Base-by-base conservation (phyloP, 1,139 yeast species). In the Taiozyma sp. region DNA sequence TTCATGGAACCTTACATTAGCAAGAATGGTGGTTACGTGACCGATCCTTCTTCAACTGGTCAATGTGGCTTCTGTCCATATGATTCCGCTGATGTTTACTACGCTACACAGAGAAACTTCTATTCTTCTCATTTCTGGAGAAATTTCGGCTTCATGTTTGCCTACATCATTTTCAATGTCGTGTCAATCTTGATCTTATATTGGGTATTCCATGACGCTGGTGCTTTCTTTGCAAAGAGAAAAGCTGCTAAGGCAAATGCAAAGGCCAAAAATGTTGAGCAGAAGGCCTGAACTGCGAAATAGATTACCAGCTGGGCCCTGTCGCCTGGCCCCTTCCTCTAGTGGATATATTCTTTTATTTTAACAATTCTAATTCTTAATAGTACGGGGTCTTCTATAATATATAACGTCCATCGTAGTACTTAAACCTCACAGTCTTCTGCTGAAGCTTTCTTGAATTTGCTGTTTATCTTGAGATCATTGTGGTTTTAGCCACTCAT, bases 161-260 rank as follows among this genome's bases (percentile, higher is more conserved):
- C 51, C 41, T 78, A 68, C 63, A 79, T 80, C 56, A 68, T 68
- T 39, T 72, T 86, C 65, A 83, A 87, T 63, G 70, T 79, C 46
- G 51, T 66, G 39, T 73, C 71, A 26, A 77, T 85, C 13, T 63
- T 83, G 32, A 66, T 76, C 63, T 68, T 86, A 50, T 88, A 86
- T 69, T 88, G 88, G 83, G 66, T 84, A 47, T 61, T 74, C 55
- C 24, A 43, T 13, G 49, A 37, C 37, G 49, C 49, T 21, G 9
- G 24, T 19, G 41, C 41, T 11, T 37, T 19, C 8, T 37, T 37
- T 10, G 24, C 22, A 10, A 37, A 37, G 41, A 80, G 81, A 16
- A 81, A 95, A 72, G 95, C 87, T 52, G 95, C 95, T 54, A 69
- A 69, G 62, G 35, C 14, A n/a, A 32, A n/a, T 6, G 14, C 35